Evolutionary conservation across 768 basidiomycete species (phyloP).

Genomic region (Postia placenta): DNA sequence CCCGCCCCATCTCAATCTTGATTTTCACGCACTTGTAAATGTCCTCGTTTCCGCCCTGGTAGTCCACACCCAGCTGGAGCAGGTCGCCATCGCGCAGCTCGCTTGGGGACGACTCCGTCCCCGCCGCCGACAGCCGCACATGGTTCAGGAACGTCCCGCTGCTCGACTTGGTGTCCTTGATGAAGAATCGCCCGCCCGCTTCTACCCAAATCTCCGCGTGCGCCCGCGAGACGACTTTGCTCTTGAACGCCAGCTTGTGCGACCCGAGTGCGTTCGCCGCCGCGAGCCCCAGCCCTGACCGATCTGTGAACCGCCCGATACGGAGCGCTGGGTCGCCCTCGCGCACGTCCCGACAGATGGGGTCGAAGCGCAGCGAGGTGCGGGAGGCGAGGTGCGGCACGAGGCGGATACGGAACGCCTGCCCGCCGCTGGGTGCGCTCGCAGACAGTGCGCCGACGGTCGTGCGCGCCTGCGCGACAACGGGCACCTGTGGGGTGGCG

Average conservation of each 20-base stretch:
- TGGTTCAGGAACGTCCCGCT: slow-evolving; percentile 97
- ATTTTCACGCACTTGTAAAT: slow-evolving; percentile 98
- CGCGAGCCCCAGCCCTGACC: slow-evolving; percentile 58
- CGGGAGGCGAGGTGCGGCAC: slow-evolving; percentile 93
- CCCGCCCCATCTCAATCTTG: slow-evolving; percentile 80
- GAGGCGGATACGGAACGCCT: slow-evolving; percentile 76
- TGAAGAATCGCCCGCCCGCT: slow-evolving; percentile 63
- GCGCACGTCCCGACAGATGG: slow-evolving; percentile 80
- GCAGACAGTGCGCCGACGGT: slow-evolving; percentile 18
- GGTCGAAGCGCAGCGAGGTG: slow-evolving; percentile 86
- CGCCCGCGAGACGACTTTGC: slow-evolving; percentile 89
- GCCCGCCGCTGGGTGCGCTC: slow-evolving; percentile 13
- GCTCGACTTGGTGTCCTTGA: slow-evolving; percentile 85
- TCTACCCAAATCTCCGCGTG: slow-evolving; percentile 95
- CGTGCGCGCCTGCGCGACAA: slow-evolving; percentile 20
- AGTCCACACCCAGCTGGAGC: slow-evolving; percentile 93
- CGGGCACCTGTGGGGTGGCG: slow-evolving; percentile 21
- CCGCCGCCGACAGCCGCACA: slow-evolving; percentile 78
- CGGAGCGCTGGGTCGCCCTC: slow-evolving; percentile 67
- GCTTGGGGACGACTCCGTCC: slow-evolving; percentile 70
- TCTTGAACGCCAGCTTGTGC: slow-evolving; percentile 90
- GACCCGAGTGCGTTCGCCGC: slow-evolving; percentile 64
- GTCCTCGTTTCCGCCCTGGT: slow-evolving; percentile 95
- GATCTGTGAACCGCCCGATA: slow-evolving; percentile 93
- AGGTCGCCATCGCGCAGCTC: slow-evolving; percentile 91